phyloP scores from a whole-genome alignment of 179 eudicot species.

The Heliamphora pulchella region DNA sequence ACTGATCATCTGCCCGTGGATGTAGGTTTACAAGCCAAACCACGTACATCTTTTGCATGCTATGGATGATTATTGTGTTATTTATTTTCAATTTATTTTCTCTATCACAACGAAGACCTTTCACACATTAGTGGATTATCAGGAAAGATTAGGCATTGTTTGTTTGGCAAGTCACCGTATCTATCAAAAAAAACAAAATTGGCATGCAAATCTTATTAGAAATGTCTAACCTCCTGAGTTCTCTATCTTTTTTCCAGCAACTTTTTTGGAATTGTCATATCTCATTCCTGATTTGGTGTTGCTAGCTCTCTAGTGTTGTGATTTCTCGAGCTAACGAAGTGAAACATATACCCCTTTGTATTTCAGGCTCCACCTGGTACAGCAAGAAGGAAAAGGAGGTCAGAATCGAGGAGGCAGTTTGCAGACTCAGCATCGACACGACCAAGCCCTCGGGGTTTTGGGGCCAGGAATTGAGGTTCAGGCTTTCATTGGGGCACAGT shows the following conservation, averaged over 20 bases:
- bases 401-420: slow-evolving; percentile 53
- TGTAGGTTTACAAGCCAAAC: no score
- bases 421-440: slow-evolving; percentile 50
- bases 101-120: background rate
- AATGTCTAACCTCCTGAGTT: background rate
- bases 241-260: background rate
- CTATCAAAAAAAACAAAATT: no score
- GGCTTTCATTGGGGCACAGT: background rate
- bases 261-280: background rate
- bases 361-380: slow-evolving; percentile 89
- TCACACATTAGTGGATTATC: background rate
- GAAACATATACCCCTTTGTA: background rate
- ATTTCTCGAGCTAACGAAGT: background rate
- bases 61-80: no score
- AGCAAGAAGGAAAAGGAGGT: slow-evolving; percentile 75
- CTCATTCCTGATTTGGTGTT: background rate
- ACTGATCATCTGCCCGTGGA: no score
- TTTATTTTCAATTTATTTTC: no score
- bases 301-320: background rate
- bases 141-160: background rate
- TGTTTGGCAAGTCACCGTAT: slow-evolving; percentile 6
- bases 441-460: slow-evolving; percentile 89
- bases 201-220: background rate
- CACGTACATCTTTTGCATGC: no score
- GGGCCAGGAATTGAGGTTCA: slow-evolving; percentile 40